Base-by-base conservation (phyloP, 345 rosid species). In the Acer saccharum region DNA sequence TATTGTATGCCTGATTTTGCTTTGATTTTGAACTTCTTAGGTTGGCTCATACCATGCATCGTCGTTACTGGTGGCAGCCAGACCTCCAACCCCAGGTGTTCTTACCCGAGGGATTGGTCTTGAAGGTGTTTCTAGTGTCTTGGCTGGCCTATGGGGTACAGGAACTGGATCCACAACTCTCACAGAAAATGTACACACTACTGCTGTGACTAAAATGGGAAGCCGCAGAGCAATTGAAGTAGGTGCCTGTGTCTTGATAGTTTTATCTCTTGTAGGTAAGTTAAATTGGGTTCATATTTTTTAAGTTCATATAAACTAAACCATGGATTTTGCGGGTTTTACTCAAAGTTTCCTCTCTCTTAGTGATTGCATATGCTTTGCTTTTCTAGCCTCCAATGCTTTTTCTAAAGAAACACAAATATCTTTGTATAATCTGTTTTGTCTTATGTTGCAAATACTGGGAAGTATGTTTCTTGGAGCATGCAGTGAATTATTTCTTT, bases 141-240 rank as follows among this genome's bases (percentile, higher is more conserved):
- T 96, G 88, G 99, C 99, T 64, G 99, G 99, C 86, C 88, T 96
- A 14, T 96, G 99, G 98, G 99, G 99, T 21, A 94, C 90, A 27
- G 99, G 99, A 85, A 94, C 94, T 44, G 99, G 99, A 62, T 96
- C 98, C 18, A 90, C 97, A 41, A 91, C 98, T 10, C 84, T 96
- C 62, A 94, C 99, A 18, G 99, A 96, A 86, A 96, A 96, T 65
- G 98, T 96, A 83, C 99, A 96, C 83, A 96, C 99, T 25, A 89
- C 94, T 64, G 99, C 99, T 41, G 99, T 96, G 72, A 92, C 98
- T 61, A 96, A 94, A 88, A 90, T 96, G 97, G 99, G 99, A 76
- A 96, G 97, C 91, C 98, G 98, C 74, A 89, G 94, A 82, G 94
- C 91, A 10, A 88, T 96, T 68, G 98, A 96, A 85, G 74, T 92